phyloP scores from a whole-genome alignment of 2,329 filamentous ascomycete genomes.

The Beauveria caledonica region DNA sequence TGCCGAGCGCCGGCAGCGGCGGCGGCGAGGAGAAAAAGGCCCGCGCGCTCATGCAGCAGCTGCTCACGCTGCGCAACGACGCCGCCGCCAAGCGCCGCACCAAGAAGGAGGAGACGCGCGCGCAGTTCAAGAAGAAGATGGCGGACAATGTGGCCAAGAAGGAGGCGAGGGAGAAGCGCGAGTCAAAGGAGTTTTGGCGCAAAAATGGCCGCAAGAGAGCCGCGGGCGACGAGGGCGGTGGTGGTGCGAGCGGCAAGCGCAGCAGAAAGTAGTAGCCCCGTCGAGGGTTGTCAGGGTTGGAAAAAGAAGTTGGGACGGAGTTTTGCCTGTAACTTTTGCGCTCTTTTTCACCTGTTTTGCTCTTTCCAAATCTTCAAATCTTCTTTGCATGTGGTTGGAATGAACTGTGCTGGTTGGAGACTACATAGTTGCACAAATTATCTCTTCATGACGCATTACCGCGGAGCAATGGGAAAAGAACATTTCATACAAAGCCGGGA shows the following conservation, averaged over 20 bases:
- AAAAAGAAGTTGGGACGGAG: background rate
- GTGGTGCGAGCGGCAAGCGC: constrained; percentile 27
- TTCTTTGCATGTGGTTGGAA: background rate
- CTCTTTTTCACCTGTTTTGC: background rate
- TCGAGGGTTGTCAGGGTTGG: background rate
- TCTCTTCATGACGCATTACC: background rate
- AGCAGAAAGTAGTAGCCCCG: constrained; percentile 7
- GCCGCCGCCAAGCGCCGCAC: constrained; percentile 73
- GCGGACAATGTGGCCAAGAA: constrained; percentile 79
- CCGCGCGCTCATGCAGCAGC: constrained; percentile 82
- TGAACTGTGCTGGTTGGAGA: background rate
- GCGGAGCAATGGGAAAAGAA: constrained; percentile 6
- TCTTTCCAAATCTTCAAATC: background rate
- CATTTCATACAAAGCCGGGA: no score
- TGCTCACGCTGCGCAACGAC: constrained; percentile 84
- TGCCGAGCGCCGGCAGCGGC: constrained; percentile 52
- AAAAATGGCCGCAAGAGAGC: constrained; percentile 71
- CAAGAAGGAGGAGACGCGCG: constrained; percentile 83
- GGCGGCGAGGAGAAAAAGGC: constrained; percentile 84
- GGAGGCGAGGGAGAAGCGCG: constrained; percentile 76
- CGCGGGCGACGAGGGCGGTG: constrained; percentile 33
- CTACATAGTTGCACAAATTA: constrained; percentile 6
- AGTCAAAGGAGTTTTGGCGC: constrained; percentile 88
- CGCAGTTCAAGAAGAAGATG: constrained; percentile 74
- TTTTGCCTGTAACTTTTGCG: background rate